Conservation (phyloP, 2,329 filamentous ascomycete species). For the Claviceps paspali region DNA sequence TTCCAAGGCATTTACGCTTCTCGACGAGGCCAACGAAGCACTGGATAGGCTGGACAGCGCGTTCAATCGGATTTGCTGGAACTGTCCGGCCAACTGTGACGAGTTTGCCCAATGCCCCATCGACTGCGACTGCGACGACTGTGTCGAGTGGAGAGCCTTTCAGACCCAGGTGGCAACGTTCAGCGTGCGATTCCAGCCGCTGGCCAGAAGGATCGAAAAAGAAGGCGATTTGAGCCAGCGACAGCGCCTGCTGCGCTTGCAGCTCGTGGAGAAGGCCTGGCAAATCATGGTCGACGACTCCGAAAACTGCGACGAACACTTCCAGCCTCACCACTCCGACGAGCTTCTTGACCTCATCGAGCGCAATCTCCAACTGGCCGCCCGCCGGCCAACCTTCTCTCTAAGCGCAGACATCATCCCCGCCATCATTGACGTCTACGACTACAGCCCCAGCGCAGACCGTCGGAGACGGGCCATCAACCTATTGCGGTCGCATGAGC, state of each 20-base stretch:
- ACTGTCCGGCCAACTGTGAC: neutral
- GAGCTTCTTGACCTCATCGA: constrained; percentile 3
- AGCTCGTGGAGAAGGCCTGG: constrained; percentile 1
- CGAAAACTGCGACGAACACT: neutral
- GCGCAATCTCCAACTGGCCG: constrained; percentile 1
- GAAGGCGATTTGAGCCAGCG: neutral
- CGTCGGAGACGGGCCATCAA: neutral
- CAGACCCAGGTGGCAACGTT: neutral
- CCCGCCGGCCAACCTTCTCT: neutral
- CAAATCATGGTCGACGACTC: neutral
- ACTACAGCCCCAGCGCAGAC: constrained; percentile 1
- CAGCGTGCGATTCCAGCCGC: constrained; percentile 1
- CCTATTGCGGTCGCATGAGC: constrained; percentile 1
- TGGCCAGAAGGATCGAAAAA: neutral
- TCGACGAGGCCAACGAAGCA: constrained; percentile 3
- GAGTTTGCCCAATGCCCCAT: neutral
- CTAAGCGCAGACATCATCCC: constrained; percentile 4
- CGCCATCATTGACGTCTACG: constrained; percentile 1
- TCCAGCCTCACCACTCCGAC: neutral
- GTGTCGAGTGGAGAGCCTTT: neutral
- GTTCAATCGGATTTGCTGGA: constrained; percentile 1
- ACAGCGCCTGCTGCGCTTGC: neutral
- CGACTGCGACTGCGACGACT: neutral
- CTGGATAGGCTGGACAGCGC: constrained; percentile 1
- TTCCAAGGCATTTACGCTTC: neutral